Base-by-base conservation (phyloP, 768 basidiomycete genomes). In the Tephrocybe sp. region DNA sequence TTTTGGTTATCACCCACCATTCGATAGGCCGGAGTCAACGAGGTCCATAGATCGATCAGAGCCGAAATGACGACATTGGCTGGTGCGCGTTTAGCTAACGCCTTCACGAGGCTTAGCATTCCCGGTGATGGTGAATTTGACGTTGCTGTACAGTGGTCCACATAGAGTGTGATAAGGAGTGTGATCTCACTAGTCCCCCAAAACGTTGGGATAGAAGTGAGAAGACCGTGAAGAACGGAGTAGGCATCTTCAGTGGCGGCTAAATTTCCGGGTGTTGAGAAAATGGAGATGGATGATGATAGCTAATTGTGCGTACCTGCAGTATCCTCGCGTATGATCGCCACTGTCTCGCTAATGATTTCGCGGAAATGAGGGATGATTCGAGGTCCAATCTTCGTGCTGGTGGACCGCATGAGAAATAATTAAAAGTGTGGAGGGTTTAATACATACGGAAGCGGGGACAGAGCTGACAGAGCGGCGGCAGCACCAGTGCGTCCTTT, bases 311-410 rank as follows among this genome's bases (percentile, higher is more conserved):
- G 56, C 60, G 35, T 54, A 76, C 81, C 61, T 56, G 63, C 64
- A 26, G 72, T 60, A 20, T 62, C 64, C 36, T 78, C 73, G 16
- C 71, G 75, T 40, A 85, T 68, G 23, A 82, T 63, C 17, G 65
- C 49, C 31, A 83, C 69, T 51, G 81, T 81, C 47, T 83, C 75
- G 4, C 80, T 67, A 13, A 89, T 77, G 40, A 95, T 79, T 12
- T 82, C 76, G 46, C 82, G 82, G 69, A 97, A 86, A 67, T 83
- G 78, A 4, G 96, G 92, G 44, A 99, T 92, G 44, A 93, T 76
- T 0, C 96, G 85, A 10, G 95, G 92, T 0, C 91, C 92, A 17
- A 98, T 78, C 40, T 85, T 83, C 16, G 74, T 65, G 16, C 92
- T 96, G 60, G 13, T 39, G 32, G 39, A 51, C 36, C 4, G 33